Base-by-base conservation (phyloP, 148 eudicot genomes). In the Beta vulgaris region DNA sequence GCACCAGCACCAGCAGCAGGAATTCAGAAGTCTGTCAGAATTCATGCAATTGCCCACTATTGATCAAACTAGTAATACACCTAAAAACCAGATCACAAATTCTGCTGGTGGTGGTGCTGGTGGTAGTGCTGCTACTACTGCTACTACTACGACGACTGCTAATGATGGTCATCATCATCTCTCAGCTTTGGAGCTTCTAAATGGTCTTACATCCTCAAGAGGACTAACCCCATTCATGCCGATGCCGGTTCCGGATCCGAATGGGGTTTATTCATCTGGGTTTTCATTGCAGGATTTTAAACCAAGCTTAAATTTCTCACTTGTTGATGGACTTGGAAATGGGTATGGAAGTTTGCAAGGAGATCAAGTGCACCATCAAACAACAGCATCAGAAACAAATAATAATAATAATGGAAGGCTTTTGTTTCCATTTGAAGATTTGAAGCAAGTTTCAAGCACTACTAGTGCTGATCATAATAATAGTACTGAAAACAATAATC, bases 341-440 rank as follows among this genome's bases (percentile, higher is more conserved):
- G 83, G 84, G 75, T 78, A 78, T 70, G 88, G 85, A 11, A 83
- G 73, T 36, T 58, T 81, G 48, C 86, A 80, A 51, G 79, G 64
- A 64, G 59, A 31, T 25, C 25, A 19, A 19, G 69, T 54, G 44
- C 68, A 57, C 31, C 78, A 62, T 6, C 79, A 70, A 51, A 9
- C 79, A 70, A 51, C 84, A 74, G 66, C 48, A 66, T 23, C 16
- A 23, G 28, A 7, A 51, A 19, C 57, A 19, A 7, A 51, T 19
- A 23, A 64, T 21, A 14, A 65, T 4, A 40, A 62, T 19, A 51
- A 48, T 77, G 95, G 91, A 40, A 88, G 85, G 87, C 74, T 83
- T 58, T 86, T 88, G 77, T 92, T 92, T 55, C 91, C 94, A 18
- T 89, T 90, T 82, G 89, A 90, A 77, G 94, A 87, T 82, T 77